Evolutionary conservation across 306 rosid species (phyloP).

Genomic region (Lagenaria siceraria): DNA sequence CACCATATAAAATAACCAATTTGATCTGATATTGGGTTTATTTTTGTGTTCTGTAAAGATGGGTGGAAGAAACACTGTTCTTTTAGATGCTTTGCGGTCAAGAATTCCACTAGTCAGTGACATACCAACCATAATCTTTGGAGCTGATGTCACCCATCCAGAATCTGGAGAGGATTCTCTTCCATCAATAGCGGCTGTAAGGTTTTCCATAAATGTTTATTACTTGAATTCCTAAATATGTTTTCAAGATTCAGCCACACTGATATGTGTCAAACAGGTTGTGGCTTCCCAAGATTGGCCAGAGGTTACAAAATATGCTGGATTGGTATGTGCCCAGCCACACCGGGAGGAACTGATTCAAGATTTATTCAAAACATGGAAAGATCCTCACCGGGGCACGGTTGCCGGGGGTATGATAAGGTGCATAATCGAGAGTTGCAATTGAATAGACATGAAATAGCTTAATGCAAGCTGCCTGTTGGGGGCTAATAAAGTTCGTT

Average conservation of each 20-base stretch:
- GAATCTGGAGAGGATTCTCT: conserved; percentile 52
- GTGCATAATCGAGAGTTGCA: conserved; percentile 10
- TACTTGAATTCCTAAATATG: neutral
- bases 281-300: conserved; percentile 94
- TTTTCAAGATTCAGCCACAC: neutral
- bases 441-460: neutral
- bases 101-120: conserved; percentile 70
- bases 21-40: neutral
- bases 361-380: conserved; percentile 66
- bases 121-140: conserved; percentile 67
- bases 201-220: neutral
- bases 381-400: conserved; percentile 56
- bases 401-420: conserved; percentile 79
- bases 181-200: conserved; percentile 72
- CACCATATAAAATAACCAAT: neutral
- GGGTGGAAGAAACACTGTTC: conserved; percentile 81
- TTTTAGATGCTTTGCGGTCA: conserved; percentile 59
- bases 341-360: conserved; percentile 73
- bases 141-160: conserved; percentile 81
- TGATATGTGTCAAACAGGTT: conserved; percentile 29
- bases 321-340: conserved; percentile 66
- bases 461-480: neutral
- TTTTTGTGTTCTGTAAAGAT: conserved; percentile 15
- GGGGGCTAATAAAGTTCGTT: neutral
- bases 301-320: conserved; percentile 69